These are phyloP conservation scores for Populus euphratica DNA, from an alignment of 345 rosid genomes.

Conservation along the genomic window DNA sequence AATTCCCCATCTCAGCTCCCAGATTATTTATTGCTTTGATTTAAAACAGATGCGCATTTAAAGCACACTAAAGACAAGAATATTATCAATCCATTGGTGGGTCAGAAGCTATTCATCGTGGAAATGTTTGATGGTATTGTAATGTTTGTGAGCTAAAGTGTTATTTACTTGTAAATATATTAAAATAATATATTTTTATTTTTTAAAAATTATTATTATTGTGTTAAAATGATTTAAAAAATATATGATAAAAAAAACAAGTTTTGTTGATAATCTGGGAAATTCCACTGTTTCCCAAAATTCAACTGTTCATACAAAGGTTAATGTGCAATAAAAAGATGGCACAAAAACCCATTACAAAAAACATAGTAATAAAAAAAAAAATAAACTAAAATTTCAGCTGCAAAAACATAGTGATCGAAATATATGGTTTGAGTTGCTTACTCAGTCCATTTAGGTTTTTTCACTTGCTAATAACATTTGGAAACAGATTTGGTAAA, in stretches of 20 bases:
- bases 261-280: not conserved
- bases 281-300: not conserved
- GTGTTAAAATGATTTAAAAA: too few species aligned
- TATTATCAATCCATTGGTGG: not conserved
- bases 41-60: not conserved
- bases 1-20: not conserved
- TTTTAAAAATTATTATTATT: too few species aligned
- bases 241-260: too few species aligned
- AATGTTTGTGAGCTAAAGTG: fast-evolving
- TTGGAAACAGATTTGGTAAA: too few species aligned
- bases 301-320: not conserved
- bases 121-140: fast-evolving
- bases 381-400: not conserved
- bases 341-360: too few species aligned
- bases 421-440: not conserved
- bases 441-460: constrained; percentile 29
- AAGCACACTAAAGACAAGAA: not conserved
- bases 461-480: too few species aligned
- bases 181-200: too few species aligned
- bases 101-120: not conserved
- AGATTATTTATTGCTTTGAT: not conserved
- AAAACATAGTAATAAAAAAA: too few species aligned
- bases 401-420: not conserved
- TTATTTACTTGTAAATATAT: too few species aligned
- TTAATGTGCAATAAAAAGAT: not conserved